Conservation (phyloP, 2,329 filamentous ascomycete species). For the Orbilia brochopaga region DNA sequence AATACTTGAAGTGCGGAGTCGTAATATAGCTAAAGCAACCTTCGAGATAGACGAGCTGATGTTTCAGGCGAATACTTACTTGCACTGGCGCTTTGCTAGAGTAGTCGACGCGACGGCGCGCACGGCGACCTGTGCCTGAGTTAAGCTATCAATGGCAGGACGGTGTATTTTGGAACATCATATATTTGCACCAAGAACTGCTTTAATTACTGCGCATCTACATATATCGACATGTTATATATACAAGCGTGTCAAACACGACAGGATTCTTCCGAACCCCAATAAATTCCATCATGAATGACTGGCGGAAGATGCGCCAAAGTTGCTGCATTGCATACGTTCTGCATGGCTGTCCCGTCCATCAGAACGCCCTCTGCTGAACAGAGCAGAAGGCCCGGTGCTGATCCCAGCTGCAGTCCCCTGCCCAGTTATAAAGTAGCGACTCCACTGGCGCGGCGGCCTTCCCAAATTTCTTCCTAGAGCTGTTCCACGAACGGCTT, state of each 20-base stretch:
- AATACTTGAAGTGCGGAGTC: background rate
- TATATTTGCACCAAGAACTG: no score
- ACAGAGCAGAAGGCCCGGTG: conserved; percentile 32
- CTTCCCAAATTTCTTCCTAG: conserved; percentile 49
- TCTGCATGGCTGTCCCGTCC: background rate
- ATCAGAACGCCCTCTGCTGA: background rate
- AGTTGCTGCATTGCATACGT: background rate
- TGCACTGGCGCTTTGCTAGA: background rate
- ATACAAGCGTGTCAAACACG: no score
- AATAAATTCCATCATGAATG: no score
- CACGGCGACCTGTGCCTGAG: background rate
- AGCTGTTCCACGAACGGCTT: conserved; percentile 30
- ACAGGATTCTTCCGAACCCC: no score
- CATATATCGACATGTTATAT: no score
- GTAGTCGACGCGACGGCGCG: no score
- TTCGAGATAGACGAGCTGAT: background rate
- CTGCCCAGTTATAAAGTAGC: conserved; percentile 45
- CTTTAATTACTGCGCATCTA: no score
- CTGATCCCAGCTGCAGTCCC: conserved; percentile 30
- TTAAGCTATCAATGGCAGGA: no score
- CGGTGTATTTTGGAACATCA: no score
- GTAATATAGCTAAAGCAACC: background rate
- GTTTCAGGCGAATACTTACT: conserved; percentile 29
- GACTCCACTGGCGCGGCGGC: conserved; percentile 32
- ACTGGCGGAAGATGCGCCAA: background rate